Base-by-base conservation (phyloP, 1,139 yeast genomes). In the Geotrichum candidum region DNA sequence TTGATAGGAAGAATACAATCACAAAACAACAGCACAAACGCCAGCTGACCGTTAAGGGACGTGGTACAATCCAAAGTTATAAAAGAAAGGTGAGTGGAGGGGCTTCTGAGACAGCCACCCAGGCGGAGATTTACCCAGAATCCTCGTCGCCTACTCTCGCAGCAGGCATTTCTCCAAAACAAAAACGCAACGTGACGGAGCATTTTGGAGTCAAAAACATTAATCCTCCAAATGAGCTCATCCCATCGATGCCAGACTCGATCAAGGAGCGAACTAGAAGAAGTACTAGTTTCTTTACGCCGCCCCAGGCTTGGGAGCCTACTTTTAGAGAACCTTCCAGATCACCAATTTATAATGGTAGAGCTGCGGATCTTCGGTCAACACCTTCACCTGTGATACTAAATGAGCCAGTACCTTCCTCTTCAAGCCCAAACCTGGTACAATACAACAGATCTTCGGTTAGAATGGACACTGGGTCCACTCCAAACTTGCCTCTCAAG, bases 21-120 rank as follows among this genome's bases (percentile, higher is more conserved):
- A 68, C 73, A 1, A 61, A 70, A 46, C 65, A 64, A 41, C 71
- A 70, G 53, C 72, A 69, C 56, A 70, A 69, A 53, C 65, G 72
- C 13, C 64, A 67, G 45, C 53, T 70, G 59, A 64, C 69, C 3
- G 50, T 68, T 22, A 65, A 65, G 54, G 70, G 70, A 53, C 61
- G 69, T 45, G 69, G 69, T 15, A 62, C 68, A 4, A 64, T 68
- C 45, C 64, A 64, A 48, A 60, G 66, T 1, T 63, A 64, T 46
- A 52, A 64, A 51, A 23, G 52, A 29, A 48, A 59, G 45, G 7
- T 29, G n/a, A 23, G 35, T n/a, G 56, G 27, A 25, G 27, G 35
- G 15, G 5, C 27, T 10, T 15, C 35, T 11, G 23, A 23, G 27
- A 27, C 31, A 23, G 52, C 52, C 18, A 11, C 52, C 15, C 15